Percentiles rank a stretch among this genome's conserved stretches.
phyloP scores from a whole-genome alignment of 176 grass and related monocot species.

The Bromus sterilis region DNA sequence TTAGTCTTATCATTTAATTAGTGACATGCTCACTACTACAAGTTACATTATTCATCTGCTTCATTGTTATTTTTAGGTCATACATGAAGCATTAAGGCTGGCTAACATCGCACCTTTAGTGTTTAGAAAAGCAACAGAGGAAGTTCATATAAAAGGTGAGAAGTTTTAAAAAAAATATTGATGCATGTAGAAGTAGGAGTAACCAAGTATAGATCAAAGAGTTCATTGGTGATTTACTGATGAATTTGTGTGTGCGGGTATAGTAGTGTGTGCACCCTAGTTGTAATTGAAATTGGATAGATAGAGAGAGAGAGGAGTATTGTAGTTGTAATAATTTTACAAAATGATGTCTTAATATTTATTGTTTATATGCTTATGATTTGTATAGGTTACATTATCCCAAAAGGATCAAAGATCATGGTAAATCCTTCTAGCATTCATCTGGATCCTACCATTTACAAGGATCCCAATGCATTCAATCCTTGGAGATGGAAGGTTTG shows the following conservation, averaged over 20 bases:
- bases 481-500: constrained; percentile 65
- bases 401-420: constrained; percentile 51
- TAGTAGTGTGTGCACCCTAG: too few relatives aligned
- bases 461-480: constrained; percentile 44
- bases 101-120: constrained; percentile 40
- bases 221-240: too few relatives aligned
- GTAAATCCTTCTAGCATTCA: constrained; percentile 30
- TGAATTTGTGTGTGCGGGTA: too few relatives aligned
- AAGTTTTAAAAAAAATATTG: background rate
- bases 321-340: background rate
- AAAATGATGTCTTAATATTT: background rate
- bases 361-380: background rate
- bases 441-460: constrained; percentile 29
- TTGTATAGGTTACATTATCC: constrained; percentile 34
- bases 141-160: constrained; percentile 41
- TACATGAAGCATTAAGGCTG: constrained; percentile 41
- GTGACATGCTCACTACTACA: background rate
- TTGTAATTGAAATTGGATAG: too few relatives aligned
- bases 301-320: too few relatives aligned
- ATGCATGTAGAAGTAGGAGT: background rate
- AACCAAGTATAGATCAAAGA: background rate
- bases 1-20: background rate
- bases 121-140: constrained; percentile 48
- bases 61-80: constrained; percentile 30
- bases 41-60: background rate